Conservation (phyloP, 2,329 filamentous ascomycete genomes). For the Alternaria conjuncta region DNA sequence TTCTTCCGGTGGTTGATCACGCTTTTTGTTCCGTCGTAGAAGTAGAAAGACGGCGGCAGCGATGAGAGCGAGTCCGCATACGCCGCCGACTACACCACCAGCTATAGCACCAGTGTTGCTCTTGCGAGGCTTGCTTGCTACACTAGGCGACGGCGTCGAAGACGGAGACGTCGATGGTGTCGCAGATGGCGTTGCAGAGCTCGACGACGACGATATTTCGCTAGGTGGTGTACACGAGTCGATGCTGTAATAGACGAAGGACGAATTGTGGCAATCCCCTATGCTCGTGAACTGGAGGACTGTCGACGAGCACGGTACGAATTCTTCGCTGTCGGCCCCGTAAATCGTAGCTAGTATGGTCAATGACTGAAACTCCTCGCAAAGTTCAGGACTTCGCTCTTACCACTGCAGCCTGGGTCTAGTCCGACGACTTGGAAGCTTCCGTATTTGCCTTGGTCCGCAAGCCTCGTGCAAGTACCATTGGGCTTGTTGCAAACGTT, state of each 20-base stretch:
- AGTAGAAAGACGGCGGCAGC: neutral
- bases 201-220: neutral
- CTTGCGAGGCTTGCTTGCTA: neutral
- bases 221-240: conserved; percentile 3
- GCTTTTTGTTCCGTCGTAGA: neutral
- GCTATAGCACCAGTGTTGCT: conserved; percentile 4
- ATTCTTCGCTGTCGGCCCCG: neutral
- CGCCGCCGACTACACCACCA: conserved; percentile 1
- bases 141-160: neutral
- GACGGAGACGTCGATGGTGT: neutral
- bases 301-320: conserved; percentile 1
- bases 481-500: neutral
- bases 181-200: neutral
- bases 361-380: neutral
- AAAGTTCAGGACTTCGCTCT: neutral
- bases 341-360: neutral
- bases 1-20: neutral
- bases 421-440: conserved; percentile 6
- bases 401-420: conserved; percentile 7
- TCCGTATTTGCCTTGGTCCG: neutral
- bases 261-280: conserved; percentile 4
- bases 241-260: conserved; percentile 9
- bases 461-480: neutral
- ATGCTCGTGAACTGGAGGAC: conserved; percentile 1
- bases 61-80: neutral